Conservation (phyloP, 169 alveolate species). For the Plasmodium reichenowi region DNA sequence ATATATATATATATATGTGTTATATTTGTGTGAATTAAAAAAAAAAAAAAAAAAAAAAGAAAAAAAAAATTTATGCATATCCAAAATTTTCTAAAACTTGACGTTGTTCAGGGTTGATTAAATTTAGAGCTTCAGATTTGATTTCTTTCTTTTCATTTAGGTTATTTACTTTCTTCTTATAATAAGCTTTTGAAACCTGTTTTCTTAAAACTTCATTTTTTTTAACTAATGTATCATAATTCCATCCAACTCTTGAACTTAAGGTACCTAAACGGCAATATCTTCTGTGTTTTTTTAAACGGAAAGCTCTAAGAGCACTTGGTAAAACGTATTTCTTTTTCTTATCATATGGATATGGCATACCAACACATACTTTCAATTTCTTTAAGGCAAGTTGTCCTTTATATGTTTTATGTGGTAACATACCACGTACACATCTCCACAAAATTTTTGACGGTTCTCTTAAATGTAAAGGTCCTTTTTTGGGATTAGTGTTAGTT, state of each 20-base stretch:
- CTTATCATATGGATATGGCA: conserved; percentile 96
- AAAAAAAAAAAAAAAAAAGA: conserved; percentile 17
- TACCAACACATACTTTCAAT: conserved; percentile 95
- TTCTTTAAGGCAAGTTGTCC: conserved; percentile 98
- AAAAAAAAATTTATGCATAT: conserved; percentile 24
- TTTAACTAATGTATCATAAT: conserved; percentile 89
- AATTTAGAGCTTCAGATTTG: conserved; percentile 27
- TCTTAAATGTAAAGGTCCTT: conserved; percentile 97
- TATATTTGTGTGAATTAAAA: background rate
- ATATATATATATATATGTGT: background rate
- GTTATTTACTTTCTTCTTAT: conserved; percentile 85
- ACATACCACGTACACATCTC: conserved; percentile 99
- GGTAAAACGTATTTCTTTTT: conserved; percentile 95
- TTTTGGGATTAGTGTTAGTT: conserved; percentile 97
- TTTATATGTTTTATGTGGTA: conserved; percentile 98
- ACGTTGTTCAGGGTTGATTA: conserved; percentile 63
- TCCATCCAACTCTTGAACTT: conserved; percentile 94
- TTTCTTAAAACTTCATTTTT: conserved; percentile 94
- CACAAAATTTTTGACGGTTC: conserved; percentile 98
- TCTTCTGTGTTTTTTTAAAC: conserved; percentile 89
- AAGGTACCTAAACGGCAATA: conserved; percentile 93
- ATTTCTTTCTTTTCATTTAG: conserved; percentile 59
- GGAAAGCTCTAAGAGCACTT: conserved; percentile 93
- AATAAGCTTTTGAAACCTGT: conserved; percentile 89
- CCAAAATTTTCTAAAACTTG: conserved; percentile 65